Evolutionary conservation across 352 stramenopile genomes (phyloP).

Genomic region (Plasmopara halstedii): DNA sequence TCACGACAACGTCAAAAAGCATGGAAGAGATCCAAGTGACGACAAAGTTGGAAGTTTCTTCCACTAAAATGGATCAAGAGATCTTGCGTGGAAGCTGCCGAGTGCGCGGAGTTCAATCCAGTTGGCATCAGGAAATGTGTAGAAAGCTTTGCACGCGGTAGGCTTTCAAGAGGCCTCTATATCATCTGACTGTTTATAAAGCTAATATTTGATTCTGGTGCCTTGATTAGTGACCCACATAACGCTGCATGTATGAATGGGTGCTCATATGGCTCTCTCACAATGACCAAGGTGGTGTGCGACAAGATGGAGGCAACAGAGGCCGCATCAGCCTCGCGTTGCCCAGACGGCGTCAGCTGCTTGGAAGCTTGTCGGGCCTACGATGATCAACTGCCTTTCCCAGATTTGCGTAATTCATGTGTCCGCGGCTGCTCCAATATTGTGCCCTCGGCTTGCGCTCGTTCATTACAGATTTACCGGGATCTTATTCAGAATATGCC

Average conservation of each 20-base stretch:
- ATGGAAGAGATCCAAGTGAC: neutral
- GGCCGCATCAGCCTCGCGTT: constrained; percentile 25
- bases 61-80: constrained; percentile 17
- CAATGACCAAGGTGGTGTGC: constrained; percentile 57
- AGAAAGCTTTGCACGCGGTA: constrained; percentile 52
- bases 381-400: constrained; percentile 40
- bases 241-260: constrained; percentile 69
- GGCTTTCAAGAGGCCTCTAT: neutral
- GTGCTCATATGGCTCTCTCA: constrained; percentile 68
- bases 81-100: constrained; percentile 46
- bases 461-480: constrained; percentile 58
- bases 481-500: constrained; percentile 23
- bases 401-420: constrained; percentile 42
- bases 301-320: constrained; percentile 31
- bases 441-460: constrained; percentile 46
- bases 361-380: constrained; percentile 49
- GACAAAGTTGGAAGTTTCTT: neutral
- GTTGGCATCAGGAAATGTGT: constrained; percentile 70
- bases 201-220: too few species aligned
- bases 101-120: constrained; percentile 51
- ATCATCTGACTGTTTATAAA: neutral
- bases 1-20: neutral
- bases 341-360: constrained; percentile 54
- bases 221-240: constrained; percentile 32
- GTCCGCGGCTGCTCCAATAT: constrained; percentile 53